Conservation (phyloP, 768 basidiomycete genomes). For the Kwoniella bestiolae region DNA sequence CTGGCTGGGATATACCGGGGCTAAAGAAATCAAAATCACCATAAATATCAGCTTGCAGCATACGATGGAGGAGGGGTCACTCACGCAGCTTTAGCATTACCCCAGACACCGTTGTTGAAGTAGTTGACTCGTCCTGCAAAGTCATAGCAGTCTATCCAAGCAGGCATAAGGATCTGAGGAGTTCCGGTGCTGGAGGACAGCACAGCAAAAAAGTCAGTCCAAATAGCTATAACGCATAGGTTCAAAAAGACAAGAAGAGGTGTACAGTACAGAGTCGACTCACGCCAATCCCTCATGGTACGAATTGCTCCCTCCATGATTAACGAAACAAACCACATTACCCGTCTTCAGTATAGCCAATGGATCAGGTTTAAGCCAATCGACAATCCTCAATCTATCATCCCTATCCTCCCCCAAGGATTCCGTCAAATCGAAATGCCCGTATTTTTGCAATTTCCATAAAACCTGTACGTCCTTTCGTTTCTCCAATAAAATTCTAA, state of each 20-base stretch:
- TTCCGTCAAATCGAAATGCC: conserved; percentile 10
- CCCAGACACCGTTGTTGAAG: conserved; percentile 19
- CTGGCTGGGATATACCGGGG: not conserved
- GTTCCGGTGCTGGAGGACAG: conserved; percentile 1
- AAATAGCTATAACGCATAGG: no score
- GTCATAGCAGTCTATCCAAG: conserved; percentile 26
- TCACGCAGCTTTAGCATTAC: conserved; percentile 12
- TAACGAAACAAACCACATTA: conserved; percentile 19
- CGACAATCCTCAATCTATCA: conserved; percentile 27
- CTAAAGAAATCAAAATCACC: not conserved
- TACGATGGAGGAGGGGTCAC: not conserved
- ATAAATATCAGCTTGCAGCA: not conserved
- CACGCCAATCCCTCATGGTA: conserved; percentile 20
- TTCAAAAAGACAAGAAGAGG: no score
- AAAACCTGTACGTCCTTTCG: conserved; percentile 31
- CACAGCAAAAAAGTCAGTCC: no score
- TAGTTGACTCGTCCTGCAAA: conserved; percentile 7
- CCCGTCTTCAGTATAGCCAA: conserved; percentile 28
- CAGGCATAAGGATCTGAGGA: conserved; percentile 21
- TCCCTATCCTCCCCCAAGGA: not conserved
- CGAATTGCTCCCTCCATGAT: conserved; percentile 23
- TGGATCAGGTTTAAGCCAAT: conserved; percentile 35
- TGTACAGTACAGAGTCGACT: no score
- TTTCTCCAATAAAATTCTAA: conserved; percentile 17
- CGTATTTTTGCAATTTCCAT: conserved; percentile 29